phyloP scores from a whole-genome alignment of 352 stramenopile genomes.

The Phytophthora idaei region DNA sequence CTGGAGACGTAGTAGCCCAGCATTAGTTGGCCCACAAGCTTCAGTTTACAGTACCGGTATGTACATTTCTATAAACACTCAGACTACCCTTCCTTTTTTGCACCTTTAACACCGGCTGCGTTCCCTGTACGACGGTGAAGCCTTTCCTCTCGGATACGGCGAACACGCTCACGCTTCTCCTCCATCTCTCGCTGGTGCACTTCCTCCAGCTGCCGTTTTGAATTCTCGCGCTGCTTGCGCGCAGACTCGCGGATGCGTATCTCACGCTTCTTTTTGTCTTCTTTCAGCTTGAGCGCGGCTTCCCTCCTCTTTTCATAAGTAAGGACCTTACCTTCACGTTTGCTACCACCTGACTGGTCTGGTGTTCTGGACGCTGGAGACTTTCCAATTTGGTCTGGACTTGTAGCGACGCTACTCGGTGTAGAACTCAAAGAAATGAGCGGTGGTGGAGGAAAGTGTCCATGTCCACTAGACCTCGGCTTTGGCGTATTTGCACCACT shows the following conservation, averaged over 20 bases:
- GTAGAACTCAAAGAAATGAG: conserved; percentile 35
- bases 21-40: conserved; percentile 7
- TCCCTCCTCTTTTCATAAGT: conserved; percentile 69
- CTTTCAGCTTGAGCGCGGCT: conserved; percentile 66
- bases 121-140: conserved; percentile 36
- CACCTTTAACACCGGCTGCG: conserved; percentile 26
- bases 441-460: conserved; percentile 25
- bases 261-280: conserved; percentile 73
- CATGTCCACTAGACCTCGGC: conserved; percentile 14
- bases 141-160: conserved; percentile 61
- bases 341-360: conserved; percentile 24
- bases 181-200: conserved; percentile 71
- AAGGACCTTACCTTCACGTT: conserved; percentile 26
- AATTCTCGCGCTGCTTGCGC: conserved; percentile 70
- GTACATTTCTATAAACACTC: conserved; percentile 19
- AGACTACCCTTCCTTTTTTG: conserved; percentile 26
- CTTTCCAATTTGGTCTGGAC: conserved; percentile 22
- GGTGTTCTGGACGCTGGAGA: conserved; percentile 27
- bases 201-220: conserved; percentile 66
- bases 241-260: conserved; percentile 63
- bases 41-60: conserved; percentile 12
- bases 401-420: conserved; percentile 33
- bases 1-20: conserved; percentile 1
- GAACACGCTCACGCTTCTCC: conserved; percentile 69
- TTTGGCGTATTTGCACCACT: conserved; percentile 33